phyloP scores from a whole-genome alignment of 495 filamentous ascomycete genomes.

The Penicillium nucicola region DNA sequence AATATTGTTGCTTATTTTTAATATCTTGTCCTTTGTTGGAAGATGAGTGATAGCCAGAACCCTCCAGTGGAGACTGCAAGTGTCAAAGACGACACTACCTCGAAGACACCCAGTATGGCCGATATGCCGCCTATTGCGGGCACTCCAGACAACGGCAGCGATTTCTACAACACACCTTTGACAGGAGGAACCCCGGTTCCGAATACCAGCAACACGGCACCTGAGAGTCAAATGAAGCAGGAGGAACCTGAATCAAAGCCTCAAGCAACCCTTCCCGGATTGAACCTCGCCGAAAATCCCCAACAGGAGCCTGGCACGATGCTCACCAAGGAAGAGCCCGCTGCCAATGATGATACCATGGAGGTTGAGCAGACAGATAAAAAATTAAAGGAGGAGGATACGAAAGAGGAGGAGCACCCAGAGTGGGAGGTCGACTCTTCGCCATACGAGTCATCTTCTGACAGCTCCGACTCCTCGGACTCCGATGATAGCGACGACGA shows the following conservation, averaged over 20 bases:
- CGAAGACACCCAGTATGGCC: slow-evolving; percentile 21
- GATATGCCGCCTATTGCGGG: slow-evolving; percentile 36
- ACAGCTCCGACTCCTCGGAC: slow-evolving; percentile 47
- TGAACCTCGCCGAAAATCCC: slow-evolving; percentile 34
- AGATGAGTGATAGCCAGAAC: slow-evolving; percentile 44
- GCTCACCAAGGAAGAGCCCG: neutral
- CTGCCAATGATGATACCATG: slow-evolving; percentile 28
- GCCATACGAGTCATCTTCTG: slow-evolving; percentile 55
- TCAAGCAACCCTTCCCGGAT: slow-evolving; percentile 34
- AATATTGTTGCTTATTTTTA: neutral
- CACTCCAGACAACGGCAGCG: slow-evolving; percentile 38
- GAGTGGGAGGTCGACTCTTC: slow-evolving; percentile 72
- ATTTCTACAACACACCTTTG: slow-evolving; percentile 43
- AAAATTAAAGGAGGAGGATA: slow-evolving; percentile 18
- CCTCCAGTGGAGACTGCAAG: slow-evolving; percentile 5
- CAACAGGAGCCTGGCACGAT: slow-evolving; percentile 11
- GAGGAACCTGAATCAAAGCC: slow-evolving; percentile 14
- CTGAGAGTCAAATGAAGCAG: neutral
- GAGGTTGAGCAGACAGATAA: slow-evolving; percentile 24
- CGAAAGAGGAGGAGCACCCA: slow-evolving; percentile 60
- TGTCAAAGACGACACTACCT: slow-evolving; percentile 18
- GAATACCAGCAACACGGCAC: neutral
- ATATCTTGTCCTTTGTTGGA: slow-evolving; percentile 4
- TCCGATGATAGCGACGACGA: slow-evolving; percentile 67
- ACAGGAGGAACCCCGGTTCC: slow-evolving; percentile 23